These are phyloP conservation scores for Herpotrichia juniperi DNA, from an alignment of 2,329 filamentous ascomycete genomes.

Conservation along the genomic window DNA sequence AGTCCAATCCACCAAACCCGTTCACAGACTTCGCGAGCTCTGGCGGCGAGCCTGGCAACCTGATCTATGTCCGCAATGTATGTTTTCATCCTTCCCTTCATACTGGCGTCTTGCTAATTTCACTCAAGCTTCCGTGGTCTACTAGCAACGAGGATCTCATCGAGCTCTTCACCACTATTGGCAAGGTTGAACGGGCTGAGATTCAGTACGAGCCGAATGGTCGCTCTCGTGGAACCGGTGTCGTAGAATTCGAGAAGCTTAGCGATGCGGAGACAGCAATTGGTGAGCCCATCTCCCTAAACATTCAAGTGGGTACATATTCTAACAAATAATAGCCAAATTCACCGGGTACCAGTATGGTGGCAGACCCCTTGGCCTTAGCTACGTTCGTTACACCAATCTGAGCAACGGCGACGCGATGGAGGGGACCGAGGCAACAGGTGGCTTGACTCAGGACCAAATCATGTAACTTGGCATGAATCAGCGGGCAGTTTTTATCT, in stretches of 20 bases:
- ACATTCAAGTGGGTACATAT: neutral
- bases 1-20: conserved; percentile 73
- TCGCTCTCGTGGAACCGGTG: conserved; percentile 90
- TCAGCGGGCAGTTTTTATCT: neutral
- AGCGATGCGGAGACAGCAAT: conserved; percentile 93
- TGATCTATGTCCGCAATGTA: conserved; percentile 96
- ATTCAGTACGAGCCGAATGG: conserved; percentile 98
- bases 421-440: conserved; percentile 75
- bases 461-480: conserved; percentile 74
- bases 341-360: conserved; percentile 98
- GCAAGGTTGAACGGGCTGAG: conserved; percentile 97
- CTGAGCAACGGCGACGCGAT: conserved; percentile 69
- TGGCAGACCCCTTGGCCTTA: conserved; percentile 88
- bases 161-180: conserved; percentile 96
- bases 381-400: conserved; percentile 91
- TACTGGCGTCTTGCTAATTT: conserved; percentile 35
- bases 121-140: conserved; percentile 86
- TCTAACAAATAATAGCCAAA: conserved; percentile 66
- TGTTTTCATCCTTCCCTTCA: conserved; percentile 51
- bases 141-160: conserved; percentile 98
- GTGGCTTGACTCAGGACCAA: conserved; percentile 91
- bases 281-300: conserved; percentile 50
- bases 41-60: conserved; percentile 80
- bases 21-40: conserved; percentile 93
- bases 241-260: conserved; percentile 87